These are phyloP conservation scores for Corynespora cassiicola DNA, from an alignment of 2,329 filamentous ascomycete genomes.

Conservation along the genomic window DNA sequence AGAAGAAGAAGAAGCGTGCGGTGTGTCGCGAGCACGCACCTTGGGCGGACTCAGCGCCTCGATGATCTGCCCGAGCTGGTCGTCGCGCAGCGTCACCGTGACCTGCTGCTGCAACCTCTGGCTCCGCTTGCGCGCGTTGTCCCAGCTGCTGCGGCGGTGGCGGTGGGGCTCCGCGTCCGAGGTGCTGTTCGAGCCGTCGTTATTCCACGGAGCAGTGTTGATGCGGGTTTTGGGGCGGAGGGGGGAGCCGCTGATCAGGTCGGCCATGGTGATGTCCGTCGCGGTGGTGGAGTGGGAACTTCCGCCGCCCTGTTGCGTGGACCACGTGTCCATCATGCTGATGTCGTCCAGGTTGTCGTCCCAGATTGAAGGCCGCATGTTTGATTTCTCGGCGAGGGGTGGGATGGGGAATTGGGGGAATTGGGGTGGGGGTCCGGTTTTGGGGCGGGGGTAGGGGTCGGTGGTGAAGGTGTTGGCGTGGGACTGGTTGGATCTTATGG, in stretches of 20 bases:
- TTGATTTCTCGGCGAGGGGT: slow-evolving; percentile 6
- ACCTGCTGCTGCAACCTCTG: no score
- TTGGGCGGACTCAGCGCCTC: slow-evolving; percentile 32
- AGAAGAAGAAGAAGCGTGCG: background rate
- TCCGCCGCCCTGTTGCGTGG: slow-evolving; percentile 19
- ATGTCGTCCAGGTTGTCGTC: slow-evolving; percentile 23
- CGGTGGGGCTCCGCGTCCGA: no score
- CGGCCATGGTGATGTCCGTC: slow-evolving; percentile 26
- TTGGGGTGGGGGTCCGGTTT: slow-evolving; percentile 21
- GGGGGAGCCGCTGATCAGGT: slow-evolving; percentile 19
- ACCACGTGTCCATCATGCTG: slow-evolving; percentile 28
- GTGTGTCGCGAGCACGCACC: background rate
- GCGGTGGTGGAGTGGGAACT: slow-evolving; percentile 14
- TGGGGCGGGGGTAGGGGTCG: slow-evolving; percentile 22
- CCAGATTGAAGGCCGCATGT: slow-evolving; percentile 16
- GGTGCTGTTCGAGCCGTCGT: background rate
- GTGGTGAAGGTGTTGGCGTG: slow-evolving; percentile 3
- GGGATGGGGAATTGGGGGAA: slow-evolving; percentile 21
- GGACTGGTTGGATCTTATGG: slow-evolving; percentile 2
- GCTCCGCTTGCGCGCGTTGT: no score
- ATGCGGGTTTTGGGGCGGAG: no score
- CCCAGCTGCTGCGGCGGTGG: background rate
- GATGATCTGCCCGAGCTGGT: slow-evolving; percentile 35
- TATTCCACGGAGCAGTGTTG: background rate
- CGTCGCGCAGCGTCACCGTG: slow-evolving; percentile 29